Conservation (phyloP, 345 rosid genomes). For the Gossypium longicalyx region DNA sequence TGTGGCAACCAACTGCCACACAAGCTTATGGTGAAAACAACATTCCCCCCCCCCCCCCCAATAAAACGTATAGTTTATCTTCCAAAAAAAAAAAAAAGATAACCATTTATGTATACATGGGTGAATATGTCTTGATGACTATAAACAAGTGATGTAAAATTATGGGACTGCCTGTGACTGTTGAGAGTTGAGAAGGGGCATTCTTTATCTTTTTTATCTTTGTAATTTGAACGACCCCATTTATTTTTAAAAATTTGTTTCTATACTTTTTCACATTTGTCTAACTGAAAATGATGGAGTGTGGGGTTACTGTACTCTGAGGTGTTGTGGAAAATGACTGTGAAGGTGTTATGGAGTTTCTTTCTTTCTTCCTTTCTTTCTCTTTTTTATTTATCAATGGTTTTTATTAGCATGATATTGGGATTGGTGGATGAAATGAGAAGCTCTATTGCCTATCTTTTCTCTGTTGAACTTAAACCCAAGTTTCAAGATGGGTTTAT, state of each 20-base stretch:
- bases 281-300: conserved; percentile 35
- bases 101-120: background rate
- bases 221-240: background rate
- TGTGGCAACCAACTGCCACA: conserved; percentile 43
- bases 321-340: conserved; percentile 39
- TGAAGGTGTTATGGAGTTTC: background rate
- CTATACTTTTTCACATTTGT: conserved; percentile 8
- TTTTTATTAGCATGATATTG: conserved; percentile 24
- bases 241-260: background rate
- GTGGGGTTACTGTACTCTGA: conserved; percentile 24
- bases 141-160: conserved; percentile 26
- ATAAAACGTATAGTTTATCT: background rate
- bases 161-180: conserved; percentile 19
- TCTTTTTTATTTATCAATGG: background rate
- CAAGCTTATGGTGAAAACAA: conserved; percentile 27
- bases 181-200: background rate
- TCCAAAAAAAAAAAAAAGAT: background rate
- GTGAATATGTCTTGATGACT: background rate
- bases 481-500: conserved; percentile 46
- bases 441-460: background rate
- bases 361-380: background rate
- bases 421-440: conserved; percentile 40
- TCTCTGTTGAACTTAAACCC: conserved; percentile 24
- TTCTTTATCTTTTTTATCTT: background rate
- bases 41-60: background rate